Evolutionary conservation across 305 asterid species (phyloP).

Genomic region (Fraxinus ornus): DNA sequence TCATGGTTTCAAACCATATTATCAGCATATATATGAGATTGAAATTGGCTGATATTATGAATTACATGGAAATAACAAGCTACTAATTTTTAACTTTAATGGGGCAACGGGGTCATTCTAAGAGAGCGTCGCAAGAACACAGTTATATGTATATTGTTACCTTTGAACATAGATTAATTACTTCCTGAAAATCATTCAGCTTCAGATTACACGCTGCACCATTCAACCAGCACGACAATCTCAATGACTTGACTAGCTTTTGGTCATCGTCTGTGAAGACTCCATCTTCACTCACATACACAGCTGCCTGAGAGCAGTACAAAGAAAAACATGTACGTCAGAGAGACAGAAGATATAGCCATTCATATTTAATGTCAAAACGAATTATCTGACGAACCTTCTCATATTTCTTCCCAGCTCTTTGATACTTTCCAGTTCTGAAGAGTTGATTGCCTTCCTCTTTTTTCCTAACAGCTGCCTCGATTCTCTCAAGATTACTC

Average conservation of each 20-base stretch:
- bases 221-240: conserved; percentile 65
- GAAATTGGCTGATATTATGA: neutral
- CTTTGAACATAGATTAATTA: conserved; percentile 55
- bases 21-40: neutral
- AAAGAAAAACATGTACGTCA: neutral
- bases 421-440: conserved; percentile 48
- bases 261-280: conserved; percentile 42
- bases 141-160: conserved; percentile 29
- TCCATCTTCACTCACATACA: conserved; percentile 46
- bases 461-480: conserved; percentile 54
- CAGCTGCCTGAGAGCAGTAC: conserved; percentile 50
- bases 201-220: conserved; percentile 68
- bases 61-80: neutral
- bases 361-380: conserved; percentile 2
- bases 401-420: conserved; percentile 65
- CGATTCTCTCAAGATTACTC: conserved; percentile 55
- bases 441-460: conserved; percentile 72
- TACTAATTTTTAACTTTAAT: neutral
- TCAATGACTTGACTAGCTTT: conserved; percentile 43
- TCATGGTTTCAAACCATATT: neutral
- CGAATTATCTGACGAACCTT: conserved; percentile 42
- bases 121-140: neutral
- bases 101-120: neutral
- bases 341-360: neutral
- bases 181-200: conserved; percentile 46